Percentiles rank a stretch among this genome's conserved stretches.
These are phyloP conservation scores for Pogostemon cablin DNA, from an alignment of 257 asterid genomes.

Conservation along the genomic window DNA sequence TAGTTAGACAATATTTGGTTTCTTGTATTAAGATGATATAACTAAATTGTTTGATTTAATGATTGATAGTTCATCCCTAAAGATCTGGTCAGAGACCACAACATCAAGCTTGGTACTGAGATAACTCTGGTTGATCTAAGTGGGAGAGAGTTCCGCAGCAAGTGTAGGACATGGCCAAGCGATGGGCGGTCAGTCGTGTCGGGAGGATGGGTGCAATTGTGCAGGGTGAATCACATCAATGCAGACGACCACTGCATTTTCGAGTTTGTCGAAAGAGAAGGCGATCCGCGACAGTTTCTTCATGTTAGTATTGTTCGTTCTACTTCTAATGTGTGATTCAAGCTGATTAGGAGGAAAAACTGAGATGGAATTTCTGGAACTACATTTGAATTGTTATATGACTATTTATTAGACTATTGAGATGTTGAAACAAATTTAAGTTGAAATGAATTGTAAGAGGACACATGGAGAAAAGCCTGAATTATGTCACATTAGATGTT, in stretches of 20 bases:
- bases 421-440: too few relatives aligned
- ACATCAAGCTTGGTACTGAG: background rate
- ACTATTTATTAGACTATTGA: too few relatives aligned
- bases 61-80: slow-evolving; percentile 16
- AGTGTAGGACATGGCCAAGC: slow-evolving; percentile 12
- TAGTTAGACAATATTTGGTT: background rate
- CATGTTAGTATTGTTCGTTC: background rate
- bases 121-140: slow-evolving; percentile 5
- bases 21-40: background rate
- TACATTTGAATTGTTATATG: too few relatives aligned
- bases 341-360: too few relatives aligned
- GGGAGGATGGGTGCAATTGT: slow-evolving; percentile 13
- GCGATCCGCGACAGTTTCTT: background rate
- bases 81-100: background rate
- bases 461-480: too few relatives aligned
- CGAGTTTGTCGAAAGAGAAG: background rate
- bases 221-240: background rate
- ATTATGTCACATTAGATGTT: too few relatives aligned
- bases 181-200: slow-evolving; percentile 23
- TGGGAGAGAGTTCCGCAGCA: slow-evolving; percentile 6
- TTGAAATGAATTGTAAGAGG: too few relatives aligned
- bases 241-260: slow-evolving; percentile 8
- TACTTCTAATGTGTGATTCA: too few relatives aligned
- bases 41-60: too few relatives aligned
- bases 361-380: too few relatives aligned